These are phyloP conservation scores for Rhodofomes roseus DNA, from an alignment of 1,284 basidiomycete genomes.

Conservation along the genomic window DNA sequence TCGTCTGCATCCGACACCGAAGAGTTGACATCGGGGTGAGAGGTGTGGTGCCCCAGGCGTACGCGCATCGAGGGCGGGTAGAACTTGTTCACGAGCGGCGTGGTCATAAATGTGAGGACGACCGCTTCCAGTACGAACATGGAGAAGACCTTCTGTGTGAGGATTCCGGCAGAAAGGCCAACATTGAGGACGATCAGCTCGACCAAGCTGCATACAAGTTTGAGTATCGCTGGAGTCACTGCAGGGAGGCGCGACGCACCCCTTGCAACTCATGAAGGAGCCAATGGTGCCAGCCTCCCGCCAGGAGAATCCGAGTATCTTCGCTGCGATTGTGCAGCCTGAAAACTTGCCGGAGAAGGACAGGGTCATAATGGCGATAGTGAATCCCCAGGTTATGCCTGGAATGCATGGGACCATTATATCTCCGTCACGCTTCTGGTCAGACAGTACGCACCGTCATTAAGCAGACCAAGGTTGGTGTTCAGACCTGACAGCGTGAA, in stretches of 20 bases:
- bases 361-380: conserved; percentile 44
- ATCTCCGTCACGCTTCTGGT: too few species aligned
- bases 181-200: conserved; percentile 73
- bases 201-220: conserved; percentile 28
- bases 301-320: conserved; percentile 47
- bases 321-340: conserved; percentile 52
- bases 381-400: conserved; percentile 63
- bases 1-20: conserved; percentile 8
- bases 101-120: conserved; percentile 85
- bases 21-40: conserved; percentile 35
- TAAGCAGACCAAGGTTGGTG: conserved; percentile 62
- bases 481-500: conserved; percentile 64
- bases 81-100: conserved; percentile 74
- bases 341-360: conserved; percentile 61
- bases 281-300: conserved; percentile 67
- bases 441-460: conserved; percentile 30
- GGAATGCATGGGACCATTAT: not conserved
- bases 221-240: not conserved
- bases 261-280: conserved; percentile 73
- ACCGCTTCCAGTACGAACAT: conserved; percentile 94
- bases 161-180: conserved; percentile 64
- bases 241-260: conserved; percentile 33
- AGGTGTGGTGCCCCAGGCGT: conserved; percentile 41
- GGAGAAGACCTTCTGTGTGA: conserved; percentile 64
- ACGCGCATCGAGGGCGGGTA: conserved; percentile 70